phyloP scores from a whole-genome alignment of 257 asterid genomes.

The Solanum tacnaense region DNA sequence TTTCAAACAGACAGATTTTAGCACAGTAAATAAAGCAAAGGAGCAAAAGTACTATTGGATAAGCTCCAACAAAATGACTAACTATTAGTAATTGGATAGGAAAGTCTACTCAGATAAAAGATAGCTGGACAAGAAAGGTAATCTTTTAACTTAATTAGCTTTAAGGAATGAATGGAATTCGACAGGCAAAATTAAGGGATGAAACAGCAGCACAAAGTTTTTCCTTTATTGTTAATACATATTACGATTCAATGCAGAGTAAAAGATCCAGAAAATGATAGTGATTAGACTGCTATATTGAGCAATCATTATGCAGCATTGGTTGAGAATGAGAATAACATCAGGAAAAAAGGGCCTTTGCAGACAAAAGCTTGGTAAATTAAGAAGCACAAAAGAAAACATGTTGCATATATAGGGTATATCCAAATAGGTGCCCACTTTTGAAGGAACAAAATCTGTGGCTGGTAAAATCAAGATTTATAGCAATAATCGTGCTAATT shows the following conservation, averaged over 20 bases:
- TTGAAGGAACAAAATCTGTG: not conserved
- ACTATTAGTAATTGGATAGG: not conserved
- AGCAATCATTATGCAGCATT: not conserved
- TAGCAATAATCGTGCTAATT: not conserved
- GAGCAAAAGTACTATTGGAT: not conserved
- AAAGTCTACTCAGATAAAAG: not conserved
- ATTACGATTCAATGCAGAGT: not conserved
- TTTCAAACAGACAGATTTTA: not conserved
- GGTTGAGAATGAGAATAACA: not conserved
- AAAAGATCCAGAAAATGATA: not conserved
- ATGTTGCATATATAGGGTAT: not conserved
- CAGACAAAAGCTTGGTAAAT: not conserved
- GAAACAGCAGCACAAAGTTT: not conserved
- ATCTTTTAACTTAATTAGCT: not conserved
- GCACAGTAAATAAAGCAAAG: not conserved
- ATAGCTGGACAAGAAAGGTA: not conserved
- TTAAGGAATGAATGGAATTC: not conserved
- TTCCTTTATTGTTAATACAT: not conserved
- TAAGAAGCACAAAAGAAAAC: not conserved
- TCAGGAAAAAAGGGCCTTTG: not conserved
- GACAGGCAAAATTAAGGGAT: not conserved
- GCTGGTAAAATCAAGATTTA: not conserved
- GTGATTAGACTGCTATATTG: not conserved
- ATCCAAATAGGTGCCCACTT: not conserved
- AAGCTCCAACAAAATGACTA: not conserved